Evolutionary conservation across 2,329 filamentous ascomycete genomes (phyloP), one percentile per base, ranked within the genome.

Genomic region (Juglanconis oblonga): DNA sequence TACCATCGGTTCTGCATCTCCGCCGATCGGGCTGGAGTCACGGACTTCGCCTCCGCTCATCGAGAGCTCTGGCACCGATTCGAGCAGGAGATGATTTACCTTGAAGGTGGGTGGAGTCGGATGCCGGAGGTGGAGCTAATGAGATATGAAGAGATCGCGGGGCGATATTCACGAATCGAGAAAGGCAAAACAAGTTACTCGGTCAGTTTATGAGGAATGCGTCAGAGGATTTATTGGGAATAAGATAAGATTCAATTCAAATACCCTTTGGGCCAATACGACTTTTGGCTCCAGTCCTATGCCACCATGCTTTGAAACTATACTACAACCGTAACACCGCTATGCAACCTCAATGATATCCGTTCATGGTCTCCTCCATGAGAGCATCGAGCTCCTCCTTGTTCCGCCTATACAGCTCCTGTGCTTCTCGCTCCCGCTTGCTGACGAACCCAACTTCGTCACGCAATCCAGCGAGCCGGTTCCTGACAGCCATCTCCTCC

Each of bases 371-470:
- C 51, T 72, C 71, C 44, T 71, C 67, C 44, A 69, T 73, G 66
- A 96, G 76, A 57, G 75, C 78, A 52, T 87, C 85, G 66, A 97
- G 73, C 79, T 98, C 95, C 51, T 92, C 91, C 74, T 84, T 91
- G 61, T 87, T 84, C 64, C 77, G 79, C 67, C 90, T 84, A 72
- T 95, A 99, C 68, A 89, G 73, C 65, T 97, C 92, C 76, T 99
- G 95, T 6, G 92, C 92, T 76, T 97, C 92, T 61, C 93, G 82
- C 78, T 98, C 94, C 64, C 94, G 81, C 67, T 86, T 86, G 66
- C 87, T 90, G 9, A 98, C 84, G 67, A 90, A 91, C 6, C 81
- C 83, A 29, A 97, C 92, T 72, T 97, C 92, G n/a, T 90, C 88
- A 54, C 92, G 85, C 59, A 97, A 76, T 10, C 82, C 81, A 66